phyloP scores from a whole-genome alignment of 805 yeast species.

The Saccharomycopsis capsularis region DNA sequence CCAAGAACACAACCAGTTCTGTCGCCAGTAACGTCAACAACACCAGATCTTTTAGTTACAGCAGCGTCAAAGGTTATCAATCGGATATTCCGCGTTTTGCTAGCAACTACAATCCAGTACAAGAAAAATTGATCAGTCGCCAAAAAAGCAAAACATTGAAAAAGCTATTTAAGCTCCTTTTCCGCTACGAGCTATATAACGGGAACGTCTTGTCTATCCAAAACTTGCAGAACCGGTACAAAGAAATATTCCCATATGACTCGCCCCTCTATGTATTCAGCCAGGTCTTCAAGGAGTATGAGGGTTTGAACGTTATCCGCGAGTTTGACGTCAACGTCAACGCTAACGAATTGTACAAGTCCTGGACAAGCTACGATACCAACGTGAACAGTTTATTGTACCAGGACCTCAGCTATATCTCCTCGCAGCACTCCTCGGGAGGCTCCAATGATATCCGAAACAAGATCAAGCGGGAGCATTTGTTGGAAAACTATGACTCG shows the following conservation, averaged over 20 bases:
- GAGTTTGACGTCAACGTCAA: slow-evolving; percentile 18
- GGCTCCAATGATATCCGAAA: neutral
- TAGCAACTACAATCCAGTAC: neutral
- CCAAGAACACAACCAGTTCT: slow-evolving; percentile 29
- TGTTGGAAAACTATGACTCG: slow-evolving; percentile 8
- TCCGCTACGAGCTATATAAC: slow-evolving; percentile 59
- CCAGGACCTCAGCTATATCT: neutral
- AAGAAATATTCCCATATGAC: slow-evolving; percentile 60
- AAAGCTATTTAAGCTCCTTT: slow-evolving; percentile 49
- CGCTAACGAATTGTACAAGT: slow-evolving; percentile 5
- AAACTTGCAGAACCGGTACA: slow-evolving; percentile 59
- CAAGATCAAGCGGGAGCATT: slow-evolving; percentile 8
- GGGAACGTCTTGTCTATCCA: slow-evolving; percentile 65
- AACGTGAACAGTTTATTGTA: slow-evolving; percentile 8
- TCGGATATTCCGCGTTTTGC: slow-evolving; percentile 17
- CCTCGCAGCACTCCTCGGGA: neutral
- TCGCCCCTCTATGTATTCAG: slow-evolving; percentile 20
- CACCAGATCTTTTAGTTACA: neutral
- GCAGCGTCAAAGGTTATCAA: no score
- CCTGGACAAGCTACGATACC: slow-evolving; percentile 7
- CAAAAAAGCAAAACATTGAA: slow-evolving; percentile 32
- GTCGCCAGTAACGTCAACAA: neutral
- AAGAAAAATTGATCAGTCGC: slow-evolving; percentile 16
- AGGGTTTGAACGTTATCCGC: slow-evolving; percentile 25
- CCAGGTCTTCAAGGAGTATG: slow-evolving; percentile 15